Evolutionary conservation across 306 rosid genomes (phyloP).

Genomic region (Cicer yamashitae): DNA sequence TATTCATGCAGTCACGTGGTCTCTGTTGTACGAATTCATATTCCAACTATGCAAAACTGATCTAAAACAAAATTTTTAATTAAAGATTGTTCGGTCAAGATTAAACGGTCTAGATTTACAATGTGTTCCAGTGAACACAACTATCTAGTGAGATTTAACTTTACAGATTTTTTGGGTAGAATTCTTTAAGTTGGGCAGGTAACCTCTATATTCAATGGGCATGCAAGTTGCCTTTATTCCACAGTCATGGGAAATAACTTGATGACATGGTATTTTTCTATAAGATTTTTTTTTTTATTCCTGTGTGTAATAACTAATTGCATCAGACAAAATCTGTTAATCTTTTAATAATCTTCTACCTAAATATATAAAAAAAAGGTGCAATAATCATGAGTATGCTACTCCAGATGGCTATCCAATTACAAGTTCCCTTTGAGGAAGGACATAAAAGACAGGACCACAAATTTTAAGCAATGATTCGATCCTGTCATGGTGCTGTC

Average conservation of each 20-base stretch:
- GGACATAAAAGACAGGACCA: slow-evolving; percentile 40
- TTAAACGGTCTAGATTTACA: neutral
- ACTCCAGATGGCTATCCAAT: slow-evolving; percentile 38
- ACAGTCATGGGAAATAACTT: slow-evolving; percentile 33
- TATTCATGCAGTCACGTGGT: neutral
- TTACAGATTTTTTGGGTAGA: slow-evolving; percentile 4
- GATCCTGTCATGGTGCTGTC: slow-evolving; percentile 43
- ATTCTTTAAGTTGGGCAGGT: slow-evolving; percentile 24
- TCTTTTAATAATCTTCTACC: slow-evolving; percentile 7
- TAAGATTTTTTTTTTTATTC: neutral
- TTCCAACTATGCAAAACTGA: neutral
- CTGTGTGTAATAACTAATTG: slow-evolving; percentile 36
- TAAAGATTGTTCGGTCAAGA: neutral
- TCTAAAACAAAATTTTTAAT: neutral
- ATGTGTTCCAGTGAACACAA: neutral
- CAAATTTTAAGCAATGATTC: slow-evolving; percentile 27
- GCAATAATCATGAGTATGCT: slow-evolving; percentile 5
- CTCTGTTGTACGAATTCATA: neutral
- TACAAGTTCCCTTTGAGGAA: slow-evolving; percentile 34
- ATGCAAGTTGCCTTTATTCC: slow-evolving; percentile 34
- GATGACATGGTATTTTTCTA: slow-evolving; percentile 38
- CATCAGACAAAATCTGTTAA: slow-evolving; percentile 18
- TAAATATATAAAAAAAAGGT: slow-evolving; percentile 14
- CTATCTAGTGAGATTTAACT: slow-evolving; percentile 13
- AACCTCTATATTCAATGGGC: slow-evolving; percentile 35